phyloP scores from a whole-genome alignment of 345 rosid genomes.

The Eucalyptus caleyi region DNA sequence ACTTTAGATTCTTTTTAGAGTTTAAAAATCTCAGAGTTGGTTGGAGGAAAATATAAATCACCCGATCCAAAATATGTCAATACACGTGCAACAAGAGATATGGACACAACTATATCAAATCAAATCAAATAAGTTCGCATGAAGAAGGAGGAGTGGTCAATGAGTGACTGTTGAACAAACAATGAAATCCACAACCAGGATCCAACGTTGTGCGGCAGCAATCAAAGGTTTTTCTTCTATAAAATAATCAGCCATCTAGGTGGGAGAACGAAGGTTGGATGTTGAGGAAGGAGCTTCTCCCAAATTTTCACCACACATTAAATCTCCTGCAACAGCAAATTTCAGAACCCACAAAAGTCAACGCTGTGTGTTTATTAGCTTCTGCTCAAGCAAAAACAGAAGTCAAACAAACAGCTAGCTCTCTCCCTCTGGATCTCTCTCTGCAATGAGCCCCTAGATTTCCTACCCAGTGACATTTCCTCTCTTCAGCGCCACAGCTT shows the following conservation, averaged over 20 bases:
- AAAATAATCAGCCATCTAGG: neutral
- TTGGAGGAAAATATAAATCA: neutral
- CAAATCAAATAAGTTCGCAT: neutral
- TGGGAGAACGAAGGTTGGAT: neutral
- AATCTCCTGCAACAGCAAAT: neutral
- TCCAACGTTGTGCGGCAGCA: neutral
- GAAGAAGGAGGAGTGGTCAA: neutral
- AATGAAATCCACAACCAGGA: neutral
- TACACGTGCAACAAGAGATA: neutral
- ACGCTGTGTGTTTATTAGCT: neutral
- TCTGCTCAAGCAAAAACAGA: neutral
- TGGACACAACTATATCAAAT: neutral
- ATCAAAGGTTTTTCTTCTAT: neutral
- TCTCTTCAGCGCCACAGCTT: neutral
- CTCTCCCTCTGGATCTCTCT: neutral
- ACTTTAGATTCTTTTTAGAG: neutral
- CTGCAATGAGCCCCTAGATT: neutral
- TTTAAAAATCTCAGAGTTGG: neutral
- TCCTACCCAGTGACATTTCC: neutral
- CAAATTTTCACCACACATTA: neutral
- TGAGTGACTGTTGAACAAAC: neutral
- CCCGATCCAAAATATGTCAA: neutral
- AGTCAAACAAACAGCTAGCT: neutral
- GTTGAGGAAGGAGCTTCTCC: neutral
- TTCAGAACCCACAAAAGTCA: neutral